These are phyloP conservation scores for Polyplosphaeria fusca DNA, from an alignment of 495 filamentous ascomycete species.

Conservation along the genomic window DNA sequence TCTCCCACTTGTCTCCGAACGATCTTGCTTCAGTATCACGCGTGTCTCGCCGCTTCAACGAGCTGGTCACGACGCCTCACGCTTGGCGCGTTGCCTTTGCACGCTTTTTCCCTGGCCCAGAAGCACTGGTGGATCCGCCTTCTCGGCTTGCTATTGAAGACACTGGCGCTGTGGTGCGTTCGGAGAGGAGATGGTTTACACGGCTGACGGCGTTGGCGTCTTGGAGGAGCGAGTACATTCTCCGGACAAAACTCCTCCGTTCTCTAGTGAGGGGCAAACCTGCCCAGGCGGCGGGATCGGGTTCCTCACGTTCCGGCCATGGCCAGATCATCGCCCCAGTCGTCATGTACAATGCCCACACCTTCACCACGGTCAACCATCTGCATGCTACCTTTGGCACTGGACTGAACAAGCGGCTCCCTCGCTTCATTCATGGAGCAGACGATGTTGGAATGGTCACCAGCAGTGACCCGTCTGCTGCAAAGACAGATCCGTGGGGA, in stretches of 20 bases:
- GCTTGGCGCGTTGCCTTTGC: conserved; percentile 88
- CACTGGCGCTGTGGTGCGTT: conserved; percentile 51
- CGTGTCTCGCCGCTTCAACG: conserved; percentile 81
- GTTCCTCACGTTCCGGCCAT: conserved; percentile 47
- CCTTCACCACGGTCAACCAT: conserved; percentile 69
- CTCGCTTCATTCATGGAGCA: conserved; percentile 76
- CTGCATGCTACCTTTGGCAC: conserved; percentile 68
- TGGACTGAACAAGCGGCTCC: conserved; percentile 62
- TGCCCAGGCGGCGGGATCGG: conserved; percentile 53
- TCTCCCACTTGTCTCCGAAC: conserved; percentile 80
- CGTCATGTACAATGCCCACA: conserved; percentile 76
- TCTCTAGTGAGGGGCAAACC: conserved; percentile 77
- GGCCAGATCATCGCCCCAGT: conserved; percentile 57
- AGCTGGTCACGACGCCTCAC: conserved; percentile 79
- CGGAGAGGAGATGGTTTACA: conserved; percentile 71
- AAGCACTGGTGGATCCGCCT: conserved; percentile 41
- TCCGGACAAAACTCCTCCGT: conserved; percentile 78
- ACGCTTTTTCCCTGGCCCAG: conserved; percentile 77
- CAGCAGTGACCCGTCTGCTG: conserved; percentile 68
- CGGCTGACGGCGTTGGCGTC: conserved; percentile 74
- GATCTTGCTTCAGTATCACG: conserved; percentile 72
- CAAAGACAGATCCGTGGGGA: conserved; percentile 83
- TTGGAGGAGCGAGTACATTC: conserved; percentile 90
- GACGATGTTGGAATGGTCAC: conserved; percentile 70
- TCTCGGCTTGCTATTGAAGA: conserved; percentile 33